Evolutionary conservation across 2,329 filamentous ascomycete species (phyloP), one percentile per base, ranked within the genome.

Genomic region (Macrophomina pseudophaseolina): DNA sequence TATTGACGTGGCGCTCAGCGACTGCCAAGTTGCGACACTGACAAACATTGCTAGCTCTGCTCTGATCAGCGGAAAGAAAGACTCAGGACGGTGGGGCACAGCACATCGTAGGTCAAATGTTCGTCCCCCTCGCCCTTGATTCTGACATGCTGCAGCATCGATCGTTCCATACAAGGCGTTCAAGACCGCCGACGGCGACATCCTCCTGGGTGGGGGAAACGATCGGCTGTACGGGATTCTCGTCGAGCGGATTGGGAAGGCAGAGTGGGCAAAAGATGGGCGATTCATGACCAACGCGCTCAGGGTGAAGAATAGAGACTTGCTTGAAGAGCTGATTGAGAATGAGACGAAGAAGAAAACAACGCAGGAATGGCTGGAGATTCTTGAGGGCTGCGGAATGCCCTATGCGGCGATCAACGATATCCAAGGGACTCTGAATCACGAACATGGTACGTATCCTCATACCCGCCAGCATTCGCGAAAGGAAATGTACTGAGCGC

Each of bases 331-430:
- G 0, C 80, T 91, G 72, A 97, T 99, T 67, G 93, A 97, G 75
- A 82, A 82, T 1, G 84, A 92, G 53, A 96, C 92, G 0, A 81
- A 81, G 64, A 87, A 88, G 64, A 93, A 89, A 81, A 96, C 92
- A 3, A 99, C 95, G 0, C 82, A 89, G 70, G 90, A 97, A 75
- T 98, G 95, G 94, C 83, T 98, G 3, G 86, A 90, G 1, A 82
- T 94, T 0, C 89, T 97, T 52, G 93, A 97, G 73, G 93, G 92
- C n/a, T 91, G 87, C 67, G 95, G 95, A 5, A 89, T 99, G 89
- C 95, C 95, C 0, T 99, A 95, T 73, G 91, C 94, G 0, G 93
- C 94, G 1, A 91, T 99, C 72, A 99, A 98, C 75, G 94, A 99
- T 74, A 88, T 99, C 7, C 91, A 95, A 77, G 87, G 85, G 23